These are phyloP conservation scores for Wickerhamomyces chaumierensis DNA, from an alignment of 805 yeast species.

Conservation along the genomic window DNA sequence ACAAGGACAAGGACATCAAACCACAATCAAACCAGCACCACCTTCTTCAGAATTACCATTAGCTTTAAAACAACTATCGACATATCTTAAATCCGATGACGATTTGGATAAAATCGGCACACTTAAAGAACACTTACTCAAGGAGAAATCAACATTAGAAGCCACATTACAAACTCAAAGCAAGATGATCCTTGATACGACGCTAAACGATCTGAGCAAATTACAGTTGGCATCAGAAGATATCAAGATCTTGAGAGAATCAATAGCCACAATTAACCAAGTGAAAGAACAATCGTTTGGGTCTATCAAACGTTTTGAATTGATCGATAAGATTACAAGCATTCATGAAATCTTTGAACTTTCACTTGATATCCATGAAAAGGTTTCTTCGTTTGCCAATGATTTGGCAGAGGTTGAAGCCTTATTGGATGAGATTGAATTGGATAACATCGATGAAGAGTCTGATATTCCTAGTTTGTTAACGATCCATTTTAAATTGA, in stretches of 20 bases:
- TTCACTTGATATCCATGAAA: slow-evolving; percentile 53
- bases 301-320: slow-evolving; percentile 54
- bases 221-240: slow-evolving; percentile 31
- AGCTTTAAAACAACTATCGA: slow-evolving; percentile 21
- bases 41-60: neutral
- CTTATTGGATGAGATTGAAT: slow-evolving; percentile 37
- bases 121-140: slow-evolving; percentile 42
- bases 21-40: neutral
- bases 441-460: slow-evolving; percentile 28
- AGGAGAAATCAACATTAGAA: slow-evolving; percentile 69
- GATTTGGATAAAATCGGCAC: slow-evolving; percentile 45
- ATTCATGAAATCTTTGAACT: slow-evolving; percentile 64
- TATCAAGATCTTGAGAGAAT: slow-evolving; percentile 37
- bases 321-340: slow-evolving; percentile 54
- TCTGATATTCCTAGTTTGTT: slow-evolving; percentile 44
- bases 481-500: slow-evolving; percentile 57
- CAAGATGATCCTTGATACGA: slow-evolving; percentile 42
- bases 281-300: slow-evolving; percentile 45
- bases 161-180: slow-evolving; percentile 28
- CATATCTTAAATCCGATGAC: slow-evolving; percentile 25
- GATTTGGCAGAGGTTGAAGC: slow-evolving; percentile 38
- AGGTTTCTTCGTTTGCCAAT: slow-evolving; percentile 44
- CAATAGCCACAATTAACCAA: slow-evolving; percentile 31
- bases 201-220: slow-evolving; percentile 32
- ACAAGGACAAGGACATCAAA: no score